Evolutionary conservation across 805 yeast genomes (phyloP).

Genomic region (Starmerella scarabaei): DNA sequence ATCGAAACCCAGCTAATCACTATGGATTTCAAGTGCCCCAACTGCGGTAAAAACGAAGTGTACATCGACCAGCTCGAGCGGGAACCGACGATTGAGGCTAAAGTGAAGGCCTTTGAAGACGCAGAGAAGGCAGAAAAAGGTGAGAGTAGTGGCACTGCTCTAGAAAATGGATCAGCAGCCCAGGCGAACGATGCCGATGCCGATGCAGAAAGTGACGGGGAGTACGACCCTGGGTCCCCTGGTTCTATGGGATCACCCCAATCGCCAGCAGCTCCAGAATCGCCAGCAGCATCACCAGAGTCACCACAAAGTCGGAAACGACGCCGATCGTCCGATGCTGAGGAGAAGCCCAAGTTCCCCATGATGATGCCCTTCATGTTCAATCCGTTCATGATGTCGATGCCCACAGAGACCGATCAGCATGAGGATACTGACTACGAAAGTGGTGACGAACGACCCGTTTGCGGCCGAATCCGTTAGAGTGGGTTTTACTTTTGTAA

Average conservation of each 20-base stretch:
- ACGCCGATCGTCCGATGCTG: slow-evolving; percentile 8
- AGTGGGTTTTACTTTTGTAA: no score
- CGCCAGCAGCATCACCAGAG: no score
- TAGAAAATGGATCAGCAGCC: neutral
- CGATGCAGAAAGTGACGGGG: slow-evolving; percentile 7
- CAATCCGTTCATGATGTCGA: slow-evolving; percentile 22
- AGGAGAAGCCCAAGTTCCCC: neutral
- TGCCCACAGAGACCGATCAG: slow-evolving; percentile 1
- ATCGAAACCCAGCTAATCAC: slow-evolving; percentile 60
- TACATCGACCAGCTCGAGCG: slow-evolving; percentile 57
- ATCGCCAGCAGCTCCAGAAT: neutral
- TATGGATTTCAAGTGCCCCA: slow-evolving; percentile 82
- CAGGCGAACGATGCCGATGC: neutral
- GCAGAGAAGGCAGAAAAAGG: slow-evolving; percentile 3
- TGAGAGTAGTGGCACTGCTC: no score
- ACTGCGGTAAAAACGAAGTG: slow-evolving; percentile 61
- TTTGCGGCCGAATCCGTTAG: slow-evolving; percentile 14
- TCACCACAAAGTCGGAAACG: slow-evolving; percentile 6
- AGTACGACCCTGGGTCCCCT: slow-evolving; percentile 8
- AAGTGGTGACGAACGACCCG: slow-evolving; percentile 10
- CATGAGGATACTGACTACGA: slow-evolving; percentile 10
- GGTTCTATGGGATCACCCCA: neutral
- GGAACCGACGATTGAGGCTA: slow-evolving; percentile 46
- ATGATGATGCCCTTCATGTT: slow-evolving; percentile 17
- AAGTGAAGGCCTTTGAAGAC: slow-evolving; percentile 36